Evolutionary conservation across 441 rosid species (phyloP).

Genomic region (Rhodomyrtus psidioides): DNA sequence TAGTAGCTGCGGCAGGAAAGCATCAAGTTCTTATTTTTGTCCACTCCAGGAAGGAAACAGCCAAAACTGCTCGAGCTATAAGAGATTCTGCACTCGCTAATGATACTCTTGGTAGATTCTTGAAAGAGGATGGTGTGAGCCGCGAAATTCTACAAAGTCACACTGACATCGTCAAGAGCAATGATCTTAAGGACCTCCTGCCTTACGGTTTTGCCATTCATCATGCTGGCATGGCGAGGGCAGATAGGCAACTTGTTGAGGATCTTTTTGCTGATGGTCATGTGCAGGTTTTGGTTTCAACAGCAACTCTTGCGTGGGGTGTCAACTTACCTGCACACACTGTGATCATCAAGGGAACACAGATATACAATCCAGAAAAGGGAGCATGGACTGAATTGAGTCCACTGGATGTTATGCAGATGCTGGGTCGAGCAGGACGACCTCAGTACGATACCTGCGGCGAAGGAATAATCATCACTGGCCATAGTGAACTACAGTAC

Average conservation of each 20-base stretch:
- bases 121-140: constrained; percentile 85
- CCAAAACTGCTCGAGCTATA: constrained; percentile 88
- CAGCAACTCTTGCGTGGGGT: constrained; percentile 99
- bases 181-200: constrained; percentile 75
- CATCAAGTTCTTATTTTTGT: constrained; percentile 96
- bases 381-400: constrained; percentile 98
- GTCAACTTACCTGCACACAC: constrained; percentile 92
- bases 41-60: constrained; percentile 97
- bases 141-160: constrained; percentile 76
- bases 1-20: constrained; percentile 82
- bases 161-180: constrained; percentile 61
- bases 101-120: constrained; percentile 72
- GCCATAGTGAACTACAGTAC: constrained; percentile 74
- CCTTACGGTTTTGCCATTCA: constrained; percentile 97
- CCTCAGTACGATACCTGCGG: constrained; percentile 90
- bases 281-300: constrained; percentile 84
- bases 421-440: constrained; percentile 98
- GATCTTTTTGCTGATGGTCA: constrained; percentile 62
- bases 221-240: constrained; percentile 91
- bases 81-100: constrained; percentile 79
- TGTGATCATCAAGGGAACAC: constrained; percentile 94
- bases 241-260: constrained; percentile 83
- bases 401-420: constrained; percentile 97
- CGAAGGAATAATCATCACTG: constrained; percentile 92
- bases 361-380: constrained; percentile 90